Conservation (phyloP, 257 asterid species). For the Rhazya stricta region DNA sequence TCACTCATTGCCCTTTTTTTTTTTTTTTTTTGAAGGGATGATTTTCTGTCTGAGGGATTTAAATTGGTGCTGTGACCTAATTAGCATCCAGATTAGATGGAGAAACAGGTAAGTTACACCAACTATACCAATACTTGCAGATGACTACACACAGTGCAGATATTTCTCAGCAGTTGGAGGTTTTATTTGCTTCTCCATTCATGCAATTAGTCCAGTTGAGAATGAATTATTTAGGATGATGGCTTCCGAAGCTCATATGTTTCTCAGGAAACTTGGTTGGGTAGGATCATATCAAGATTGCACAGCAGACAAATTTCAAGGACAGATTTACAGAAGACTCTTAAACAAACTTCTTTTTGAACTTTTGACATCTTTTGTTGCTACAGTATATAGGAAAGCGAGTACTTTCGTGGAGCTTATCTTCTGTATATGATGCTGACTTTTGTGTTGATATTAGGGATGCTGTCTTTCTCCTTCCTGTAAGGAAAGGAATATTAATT, state of each 20-base stretch:
- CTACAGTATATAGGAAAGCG: no score
- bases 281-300: neutral
- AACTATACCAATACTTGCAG: neutral
- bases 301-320: neutral
- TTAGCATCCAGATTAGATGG: neutral
- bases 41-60: conserved; percentile 24
- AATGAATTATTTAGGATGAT: neutral
- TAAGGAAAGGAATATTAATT: neutral
- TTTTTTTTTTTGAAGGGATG: no score
- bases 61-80: conserved; percentile 15
- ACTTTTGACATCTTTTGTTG: neutral
- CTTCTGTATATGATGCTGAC: neutral
- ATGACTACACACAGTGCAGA: neutral
- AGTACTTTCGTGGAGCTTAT: neutral
- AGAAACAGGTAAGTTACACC: neutral
- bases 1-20: neutral
- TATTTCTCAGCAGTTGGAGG: neutral
- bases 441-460: neutral
- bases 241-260: neutral
- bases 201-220: neutral
- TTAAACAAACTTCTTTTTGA: neutral
- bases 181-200: neutral
- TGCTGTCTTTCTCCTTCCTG: neutral
- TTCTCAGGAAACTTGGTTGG: conserved; percentile 7
- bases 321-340: neutral